Conservation (phyloP, 2,329 filamentous ascomycete species). For the Pyrenophora teres region DNA sequence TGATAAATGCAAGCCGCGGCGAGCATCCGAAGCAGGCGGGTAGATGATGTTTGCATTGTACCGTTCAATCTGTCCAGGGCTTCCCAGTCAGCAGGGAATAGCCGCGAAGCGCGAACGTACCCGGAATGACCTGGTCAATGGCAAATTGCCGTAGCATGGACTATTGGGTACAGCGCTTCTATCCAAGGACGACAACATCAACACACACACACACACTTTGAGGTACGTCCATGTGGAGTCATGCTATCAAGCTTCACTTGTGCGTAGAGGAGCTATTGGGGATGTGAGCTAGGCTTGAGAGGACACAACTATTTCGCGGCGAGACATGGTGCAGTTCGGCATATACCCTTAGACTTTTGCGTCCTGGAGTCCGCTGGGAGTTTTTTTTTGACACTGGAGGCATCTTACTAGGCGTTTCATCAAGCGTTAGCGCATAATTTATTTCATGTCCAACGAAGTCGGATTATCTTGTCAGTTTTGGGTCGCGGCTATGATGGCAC, state of each 20-base stretch:
- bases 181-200: background rate
- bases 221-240: background rate
- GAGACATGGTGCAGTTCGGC: background rate
- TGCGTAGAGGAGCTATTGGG: background rate
- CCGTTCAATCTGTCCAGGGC: background rate
- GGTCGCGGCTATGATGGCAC: no score
- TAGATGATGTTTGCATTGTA: constrained; percentile 6
- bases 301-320: background rate
- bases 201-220: background rate
- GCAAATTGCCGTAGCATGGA: background rate
- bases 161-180: background rate
- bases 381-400: background rate
- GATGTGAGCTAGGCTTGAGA: background rate
- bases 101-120: background rate
- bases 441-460: no score
- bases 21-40: constrained; percentile 50
- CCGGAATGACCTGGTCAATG: background rate
- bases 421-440: constrained; percentile 10
- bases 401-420: constrained; percentile 5
- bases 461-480: no score
- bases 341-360: background rate
- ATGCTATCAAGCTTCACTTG: background rate
- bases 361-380: background rate
- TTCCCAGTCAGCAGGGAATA: background rate
- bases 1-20: constrained; percentile 86